Percentiles rank a stretch among this genome's conserved stretches.
These are phyloP conservation scores for Lentinula guzmanii DNA, from an alignment of 768 basidiomycete genomes.

Conservation along the genomic window DNA sequence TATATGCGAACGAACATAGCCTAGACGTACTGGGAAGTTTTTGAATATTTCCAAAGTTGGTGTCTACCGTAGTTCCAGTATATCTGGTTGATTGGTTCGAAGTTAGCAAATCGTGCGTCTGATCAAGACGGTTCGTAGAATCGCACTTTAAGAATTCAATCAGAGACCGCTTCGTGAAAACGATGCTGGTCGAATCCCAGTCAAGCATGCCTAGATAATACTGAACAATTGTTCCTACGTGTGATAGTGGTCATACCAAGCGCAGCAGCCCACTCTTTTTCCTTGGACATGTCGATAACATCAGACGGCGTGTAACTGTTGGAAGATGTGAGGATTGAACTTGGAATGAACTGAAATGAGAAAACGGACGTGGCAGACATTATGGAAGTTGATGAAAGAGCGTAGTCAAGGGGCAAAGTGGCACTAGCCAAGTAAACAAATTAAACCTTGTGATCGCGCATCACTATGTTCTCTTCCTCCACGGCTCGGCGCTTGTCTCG, in stretches of 20 bases:
- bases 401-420: not conserved
- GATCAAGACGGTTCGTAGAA: slow-evolving; percentile 13
- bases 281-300: slow-evolving; percentile 55
- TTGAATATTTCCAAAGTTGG: slow-evolving; percentile 66
- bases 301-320: slow-evolving; percentile 53
- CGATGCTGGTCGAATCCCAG: slow-evolving; percentile 71
- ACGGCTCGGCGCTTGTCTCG: not conserved
- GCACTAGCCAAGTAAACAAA: not conserved
- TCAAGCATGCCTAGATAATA: slow-evolving; percentile 60
- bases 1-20: not conserved
- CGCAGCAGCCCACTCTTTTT: slow-evolving; percentile 66
- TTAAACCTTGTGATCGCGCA: not conserved
- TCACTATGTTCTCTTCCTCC: not conserved
- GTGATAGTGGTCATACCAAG: slow-evolving; percentile 38
- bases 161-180: slow-evolving; percentile 73
- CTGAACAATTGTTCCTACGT: not conserved
- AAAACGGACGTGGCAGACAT: slow-evolving; percentile 38
- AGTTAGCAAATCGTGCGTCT: not conserved
- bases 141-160: slow-evolving; percentile 71
- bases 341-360: not conserved
- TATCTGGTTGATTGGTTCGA: slow-evolving; percentile 37
- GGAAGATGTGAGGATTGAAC: not conserved
- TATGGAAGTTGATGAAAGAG: slow-evolving; percentile 8
- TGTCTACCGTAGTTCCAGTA: slow-evolving; percentile 69
- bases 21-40: slow-evolving; percentile 63